Percentiles rank a stretch among this genome's conserved stretches.
Evolutionary conservation across 2,329 filamentous ascomycete genomes (phyloP).

Genomic region (Venturia oleaginea): DNA sequence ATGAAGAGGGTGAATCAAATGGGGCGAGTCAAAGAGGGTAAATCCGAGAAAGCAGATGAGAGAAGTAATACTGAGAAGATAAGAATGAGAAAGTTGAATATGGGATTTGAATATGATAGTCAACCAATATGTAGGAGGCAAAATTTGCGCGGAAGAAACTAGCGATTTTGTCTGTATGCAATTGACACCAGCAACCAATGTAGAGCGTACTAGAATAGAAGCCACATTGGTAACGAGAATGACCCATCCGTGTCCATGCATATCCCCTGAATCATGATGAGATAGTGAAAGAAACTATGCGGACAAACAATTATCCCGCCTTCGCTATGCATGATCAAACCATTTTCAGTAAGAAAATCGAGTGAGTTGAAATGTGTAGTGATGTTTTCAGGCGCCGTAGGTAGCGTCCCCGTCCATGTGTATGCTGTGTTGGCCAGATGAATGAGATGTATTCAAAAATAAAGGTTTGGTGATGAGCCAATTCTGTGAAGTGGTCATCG

Average conservation of each 20-base stretch:
- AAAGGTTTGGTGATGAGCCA: background rate
- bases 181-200: background rate
- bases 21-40: too few relatives aligned
- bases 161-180: too few relatives aligned
- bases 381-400: background rate
- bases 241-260: background rate
- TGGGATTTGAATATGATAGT: background rate
- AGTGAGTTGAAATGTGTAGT: background rate
- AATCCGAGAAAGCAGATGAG: too few relatives aligned
- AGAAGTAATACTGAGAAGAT: background rate
- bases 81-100: too few relatives aligned
- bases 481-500: background rate
- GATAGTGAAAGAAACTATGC: background rate
- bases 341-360: background rate
- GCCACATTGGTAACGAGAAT: background rate
- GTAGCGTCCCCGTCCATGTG: background rate
- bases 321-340: background rate
- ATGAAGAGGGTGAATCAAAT: too few relatives aligned
- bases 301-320: background rate
- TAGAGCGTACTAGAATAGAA: background rate
- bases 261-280: background rate
- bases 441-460: background rate
- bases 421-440: background rate
- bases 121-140: background rate
- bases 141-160: too few relatives aligned